Base-by-base conservation (phyloP, 352 stramenopile species). In the Nothophytophthora sp. region DNA sequence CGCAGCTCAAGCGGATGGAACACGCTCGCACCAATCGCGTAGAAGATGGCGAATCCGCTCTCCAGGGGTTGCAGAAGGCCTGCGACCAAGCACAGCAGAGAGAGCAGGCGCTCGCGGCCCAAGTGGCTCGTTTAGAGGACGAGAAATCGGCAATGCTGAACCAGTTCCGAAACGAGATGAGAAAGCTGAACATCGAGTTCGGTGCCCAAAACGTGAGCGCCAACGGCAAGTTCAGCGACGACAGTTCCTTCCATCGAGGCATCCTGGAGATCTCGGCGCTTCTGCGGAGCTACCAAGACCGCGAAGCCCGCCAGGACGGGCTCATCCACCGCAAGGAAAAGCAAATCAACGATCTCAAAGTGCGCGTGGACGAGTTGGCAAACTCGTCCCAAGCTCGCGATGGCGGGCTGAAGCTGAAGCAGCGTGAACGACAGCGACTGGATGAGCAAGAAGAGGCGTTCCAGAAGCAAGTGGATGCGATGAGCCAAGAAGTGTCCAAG, bases 321-420 rank as follows among this genome's bases (percentile, higher is more conserved):
- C 49, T 83, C 18, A 61, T 83, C 8, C 51, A 57, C 0, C 60
- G 63, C 30, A 86, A 83, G 52, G 71, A 86, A 10, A 58, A 61
- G 18, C 60, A 76, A 38, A 68, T 86, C 28, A 57, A 50, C 3
- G 63, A 81, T 16, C 19, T 86, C 18, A 81, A 63, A 32, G 16
- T 43, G 7, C 67, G 49, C 5, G 34, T 85, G 28, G 49, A 67
- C 12, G 34, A 61, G 43, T 9, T 66, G 19, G 50, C 72, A 41
- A 44, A 47, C 29, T 49, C 55, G n/a, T 51, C 47, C 33, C 50
- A 36, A 9, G 23, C 46, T 9, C 53, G 38, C 23, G 48, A 52
- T 28, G 39, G 15, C 10, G 36, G 55, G 11, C 23, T 44, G 34
- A 45, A 66, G n/a, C n/a, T n/a, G n/a, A 45, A 61, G 9, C 29